phyloP scores from a whole-genome alignment of 164 flowering plant genomes.

The Brasenia schreberi region DNA sequence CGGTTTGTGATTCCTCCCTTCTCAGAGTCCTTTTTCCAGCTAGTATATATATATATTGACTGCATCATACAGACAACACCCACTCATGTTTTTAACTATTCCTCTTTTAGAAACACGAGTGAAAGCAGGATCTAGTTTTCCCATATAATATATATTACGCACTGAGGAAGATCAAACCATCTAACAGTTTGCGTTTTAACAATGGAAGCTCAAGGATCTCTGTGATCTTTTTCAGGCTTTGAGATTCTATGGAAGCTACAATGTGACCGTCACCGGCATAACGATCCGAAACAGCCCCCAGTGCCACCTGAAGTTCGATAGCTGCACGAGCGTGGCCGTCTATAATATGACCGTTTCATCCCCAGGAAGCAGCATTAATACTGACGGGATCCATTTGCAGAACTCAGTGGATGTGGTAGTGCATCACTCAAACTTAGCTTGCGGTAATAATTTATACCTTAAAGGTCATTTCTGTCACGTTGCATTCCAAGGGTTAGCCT shows the following conservation, averaged over 20 bases:
- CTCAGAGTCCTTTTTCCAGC: too few species aligned
- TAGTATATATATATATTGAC: too few species aligned
- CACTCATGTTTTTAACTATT: too few species aligned
- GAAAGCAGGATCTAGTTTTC: too few species aligned
- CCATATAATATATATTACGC: too few species aligned
- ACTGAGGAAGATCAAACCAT: too few species aligned
- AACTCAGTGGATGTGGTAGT: constrained; percentile 24
- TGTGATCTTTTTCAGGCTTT: constrained; percentile 11
- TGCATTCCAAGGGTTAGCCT: neutral
- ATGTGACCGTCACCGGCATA: constrained; percentile 21
- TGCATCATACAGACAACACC: too few species aligned
- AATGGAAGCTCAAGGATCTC: neutral
- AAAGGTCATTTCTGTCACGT: neutral
- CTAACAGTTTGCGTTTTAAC: neutral
- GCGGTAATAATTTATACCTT: constrained; percentile 15
- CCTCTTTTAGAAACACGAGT: too few species aligned
- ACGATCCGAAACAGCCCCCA: constrained; percentile 27
- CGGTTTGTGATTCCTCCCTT: neutral
- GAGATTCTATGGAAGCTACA: constrained; percentile 25
- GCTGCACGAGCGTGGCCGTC: constrained; percentile 21
- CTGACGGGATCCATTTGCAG: constrained; percentile 42
- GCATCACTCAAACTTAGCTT: constrained; percentile 19
- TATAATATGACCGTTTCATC: constrained; percentile 17
- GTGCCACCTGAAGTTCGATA: constrained; percentile 33
- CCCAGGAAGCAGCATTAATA: constrained; percentile 29